Base-by-base conservation (phyloP, 345 rosid species). In the Eucalyptus caleyi region DNA sequence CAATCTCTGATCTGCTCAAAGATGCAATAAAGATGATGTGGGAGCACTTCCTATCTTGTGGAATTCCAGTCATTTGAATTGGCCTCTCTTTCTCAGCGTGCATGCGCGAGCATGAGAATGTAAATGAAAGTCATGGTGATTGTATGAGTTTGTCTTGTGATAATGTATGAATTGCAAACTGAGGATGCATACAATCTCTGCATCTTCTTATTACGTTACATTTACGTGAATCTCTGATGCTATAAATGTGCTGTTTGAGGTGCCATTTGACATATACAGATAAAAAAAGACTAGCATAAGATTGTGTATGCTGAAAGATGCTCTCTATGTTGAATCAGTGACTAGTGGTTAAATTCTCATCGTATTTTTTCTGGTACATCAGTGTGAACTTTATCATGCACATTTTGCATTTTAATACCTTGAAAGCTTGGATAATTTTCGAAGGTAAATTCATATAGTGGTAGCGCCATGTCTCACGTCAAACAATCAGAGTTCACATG, bases 21-120 rank as follows among this genome's bases (percentile, higher is more conserved):
- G 95, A 91, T 88, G 91, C 23, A 89, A 86, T 95, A 47, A 89
- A 37, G 86, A 47, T 93, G 92, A 90, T 94, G 88, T 93, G 95
- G 95, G 90, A 89, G 23, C 86, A 92, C 45, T 94, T 95, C 92
- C 88, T 90, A 77, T 77, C 83, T 40, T 77, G 47, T 77, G 83
- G 83, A 77, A 40, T 37, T 40, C 26, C 27, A 6, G 27, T 77
- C 83, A 77, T 23, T 77, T 77, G 83, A 77, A 77, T 37, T 77
- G 83, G 83, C 83, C 83, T 21, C 83, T 77, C 47, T 77, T 77
- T 77, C 30, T 11, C 16, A 77, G 47, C 0, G 82, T 7, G 47
- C 16, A 0, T 2, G 8, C 4, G 26, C 1, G 12, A 9, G 24
- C 12, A 4, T 18, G 27, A 40, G 27, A 77, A 77, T 77, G 83